phyloP scores from a whole-genome alignment of 2,329 filamentous ascomycete species.

The Penicillium glabrum region DNA sequence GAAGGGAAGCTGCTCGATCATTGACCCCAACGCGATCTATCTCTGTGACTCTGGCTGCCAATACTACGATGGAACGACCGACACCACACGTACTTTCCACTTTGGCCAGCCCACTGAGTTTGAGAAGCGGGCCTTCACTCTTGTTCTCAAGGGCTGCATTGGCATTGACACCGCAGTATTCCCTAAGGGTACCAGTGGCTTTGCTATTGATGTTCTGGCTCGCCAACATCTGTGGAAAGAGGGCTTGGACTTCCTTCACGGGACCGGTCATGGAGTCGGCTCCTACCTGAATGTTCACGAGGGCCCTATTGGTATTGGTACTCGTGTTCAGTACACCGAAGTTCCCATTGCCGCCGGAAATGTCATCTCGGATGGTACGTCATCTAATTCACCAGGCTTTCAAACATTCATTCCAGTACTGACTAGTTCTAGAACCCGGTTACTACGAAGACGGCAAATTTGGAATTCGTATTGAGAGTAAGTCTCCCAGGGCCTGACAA shows the following conservation, averaged over 20 bases:
- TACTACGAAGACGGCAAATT: conserved; percentile 97
- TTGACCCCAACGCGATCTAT: conserved; percentile 85
- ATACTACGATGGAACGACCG: conserved; percentile 91
- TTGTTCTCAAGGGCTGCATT: conserved; percentile 94
- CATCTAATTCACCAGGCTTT: background rate
- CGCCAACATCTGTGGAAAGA: conserved; percentile 91
- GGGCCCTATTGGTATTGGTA: conserved; percentile 94
- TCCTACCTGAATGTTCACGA: conserved; percentile 97
- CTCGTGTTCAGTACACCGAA: conserved; percentile 85
- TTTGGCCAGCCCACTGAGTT: conserved; percentile 81
- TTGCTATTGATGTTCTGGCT: conserved; percentile 83
- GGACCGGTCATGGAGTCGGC: conserved; percentile 93
- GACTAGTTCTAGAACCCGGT: conserved; percentile 66
- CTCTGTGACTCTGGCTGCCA: conserved; percentile 98
- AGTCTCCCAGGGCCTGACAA: conserved; percentile 17
- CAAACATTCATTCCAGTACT: background rate
- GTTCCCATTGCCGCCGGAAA: conserved; percentile 88
- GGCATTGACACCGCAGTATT: conserved; percentile 83
- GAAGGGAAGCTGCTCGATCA: conserved; percentile 73
- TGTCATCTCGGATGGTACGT: conserved; percentile 75
- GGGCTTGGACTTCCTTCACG: conserved; percentile 92
- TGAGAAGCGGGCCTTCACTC: conserved; percentile 86
- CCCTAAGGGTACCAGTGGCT: conserved; percentile 92
- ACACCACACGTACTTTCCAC: conserved; percentile 90
- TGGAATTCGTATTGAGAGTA: conserved; percentile 89